phyloP scores from a whole-genome alignment of 148 eudicot genomes.

The Rhododendron ferrugineum region DNA sequence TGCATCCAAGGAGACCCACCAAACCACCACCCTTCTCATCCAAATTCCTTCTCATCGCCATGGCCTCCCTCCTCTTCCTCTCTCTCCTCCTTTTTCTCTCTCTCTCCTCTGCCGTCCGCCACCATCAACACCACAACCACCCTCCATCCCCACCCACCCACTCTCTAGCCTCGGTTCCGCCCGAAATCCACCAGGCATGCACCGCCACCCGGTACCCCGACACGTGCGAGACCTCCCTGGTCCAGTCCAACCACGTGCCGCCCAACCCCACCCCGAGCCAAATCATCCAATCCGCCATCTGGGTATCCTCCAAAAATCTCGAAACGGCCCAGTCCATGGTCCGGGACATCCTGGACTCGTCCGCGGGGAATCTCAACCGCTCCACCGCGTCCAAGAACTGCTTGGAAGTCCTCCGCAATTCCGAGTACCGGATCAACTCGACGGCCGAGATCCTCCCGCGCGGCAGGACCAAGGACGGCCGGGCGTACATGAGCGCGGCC shows the following conservation, averaged over 20 bases:
- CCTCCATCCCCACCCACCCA: background rate
- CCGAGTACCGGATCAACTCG: slow-evolving; percentile 29
- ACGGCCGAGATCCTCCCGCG: slow-evolving; percentile 23
- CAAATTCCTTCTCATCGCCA: slow-evolving; percentile 17
- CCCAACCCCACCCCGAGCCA: slow-evolving; percentile 22
- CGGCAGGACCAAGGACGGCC: slow-evolving; percentile 45
- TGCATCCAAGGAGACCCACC: slow-evolving; percentile 1
- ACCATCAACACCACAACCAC: background rate
- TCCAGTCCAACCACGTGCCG: slow-evolving; percentile 17
- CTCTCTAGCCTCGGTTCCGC: background rate
- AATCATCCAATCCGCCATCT: slow-evolving; percentile 41
- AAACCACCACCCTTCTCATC: background rate
- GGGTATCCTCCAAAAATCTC: slow-evolving; percentile 36
- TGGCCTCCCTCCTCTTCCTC: slow-evolving; percentile 27
- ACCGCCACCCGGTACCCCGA: slow-evolving; percentile 54
- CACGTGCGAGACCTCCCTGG: slow-evolving; percentile 34
- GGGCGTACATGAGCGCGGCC: slow-evolving; percentile 69
- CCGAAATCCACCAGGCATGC: slow-evolving; percentile 45
- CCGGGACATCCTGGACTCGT: slow-evolving; percentile 34
- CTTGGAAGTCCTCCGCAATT: slow-evolving; percentile 35
- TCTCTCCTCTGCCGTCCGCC: slow-evolving; percentile 24
- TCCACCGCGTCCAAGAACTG: slow-evolving; percentile 49
- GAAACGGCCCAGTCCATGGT: slow-evolving; percentile 42
- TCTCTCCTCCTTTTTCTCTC: slow-evolving; percentile 36
- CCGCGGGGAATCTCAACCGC: slow-evolving; percentile 51